Conservation (phyloP, 2,329 filamentous ascomycete genomes). For the Fusarium falciforme region DNA sequence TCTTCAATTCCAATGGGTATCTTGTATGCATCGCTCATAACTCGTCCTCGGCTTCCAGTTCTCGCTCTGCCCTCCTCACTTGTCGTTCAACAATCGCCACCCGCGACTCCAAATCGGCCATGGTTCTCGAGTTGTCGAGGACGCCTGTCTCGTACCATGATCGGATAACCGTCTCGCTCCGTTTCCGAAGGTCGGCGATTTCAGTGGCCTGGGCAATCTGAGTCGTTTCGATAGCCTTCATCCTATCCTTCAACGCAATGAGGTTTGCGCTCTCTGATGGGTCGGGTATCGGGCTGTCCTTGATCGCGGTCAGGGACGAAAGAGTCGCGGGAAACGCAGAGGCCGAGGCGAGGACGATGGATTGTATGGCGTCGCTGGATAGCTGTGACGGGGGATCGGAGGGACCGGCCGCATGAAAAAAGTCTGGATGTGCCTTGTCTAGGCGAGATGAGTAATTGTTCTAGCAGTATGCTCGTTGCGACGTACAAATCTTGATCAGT, state of each 20-base stretch:
- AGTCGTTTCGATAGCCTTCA: constrained; percentile 69
- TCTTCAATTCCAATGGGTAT: constrained; percentile 28
- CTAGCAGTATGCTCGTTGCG: not conserved
- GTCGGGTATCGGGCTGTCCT: constrained; percentile 68
- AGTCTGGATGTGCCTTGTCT: constrained; percentile 66
- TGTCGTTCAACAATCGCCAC: constrained; percentile 73
- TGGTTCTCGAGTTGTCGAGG: constrained; percentile 73
- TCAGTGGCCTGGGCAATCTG: constrained; percentile 72
- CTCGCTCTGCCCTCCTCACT: constrained; percentile 71
- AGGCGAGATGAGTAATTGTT: not conserved
- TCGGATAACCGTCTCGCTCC: constrained; percentile 72
- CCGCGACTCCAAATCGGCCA: constrained; percentile 78
- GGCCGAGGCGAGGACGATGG: constrained; percentile 67
- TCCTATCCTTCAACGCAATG: constrained; percentile 68
- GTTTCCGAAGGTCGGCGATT: constrained; percentile 71
- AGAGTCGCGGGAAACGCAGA: constrained; percentile 66
- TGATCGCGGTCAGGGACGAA: constrained; percentile 68
- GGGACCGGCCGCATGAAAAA: constrained; percentile 62
- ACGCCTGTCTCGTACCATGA: constrained; percentile 81
- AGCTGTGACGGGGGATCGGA: constrained; percentile 64
- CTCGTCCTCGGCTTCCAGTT: constrained; percentile 41
- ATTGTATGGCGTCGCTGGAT: constrained; percentile 61
- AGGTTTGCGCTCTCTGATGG: constrained; percentile 66
- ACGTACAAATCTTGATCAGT: constrained; percentile 70
- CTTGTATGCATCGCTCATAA: constrained; percentile 33